Conservation (phyloP, 2,329 filamentous ascomycete species). For the Calonectria ilicicola region DNA sequence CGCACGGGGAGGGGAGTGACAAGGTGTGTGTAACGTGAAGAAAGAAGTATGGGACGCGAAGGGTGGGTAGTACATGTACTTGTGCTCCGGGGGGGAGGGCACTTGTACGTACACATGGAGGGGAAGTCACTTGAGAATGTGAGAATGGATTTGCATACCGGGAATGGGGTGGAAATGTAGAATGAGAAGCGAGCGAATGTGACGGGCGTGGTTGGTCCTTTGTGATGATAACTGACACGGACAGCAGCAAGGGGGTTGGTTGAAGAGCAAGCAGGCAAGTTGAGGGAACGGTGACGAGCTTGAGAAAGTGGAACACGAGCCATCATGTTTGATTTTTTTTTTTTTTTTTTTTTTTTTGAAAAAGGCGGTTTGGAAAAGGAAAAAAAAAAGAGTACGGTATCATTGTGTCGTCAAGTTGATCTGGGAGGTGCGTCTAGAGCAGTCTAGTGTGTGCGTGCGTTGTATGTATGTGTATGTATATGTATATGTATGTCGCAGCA, state of each 20-base stretch:
- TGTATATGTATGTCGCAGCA: background rate
- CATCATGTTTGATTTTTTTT: background rate
- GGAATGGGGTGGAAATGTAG: background rate
- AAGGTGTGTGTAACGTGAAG: conserved; percentile 14
- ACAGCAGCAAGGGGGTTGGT: background rate
- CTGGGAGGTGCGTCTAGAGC: background rate
- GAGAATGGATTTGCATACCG: background rate
- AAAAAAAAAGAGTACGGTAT: background rate
- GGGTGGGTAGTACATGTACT: background rate
- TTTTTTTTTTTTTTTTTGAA: no score
- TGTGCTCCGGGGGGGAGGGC: no score
- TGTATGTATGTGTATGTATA: background rate
- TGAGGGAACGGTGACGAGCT: no score
- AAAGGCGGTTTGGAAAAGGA: background rate
- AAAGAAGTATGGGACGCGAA: background rate
- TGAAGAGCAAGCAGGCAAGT: background rate
- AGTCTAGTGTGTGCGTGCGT: background rate
- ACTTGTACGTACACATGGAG: background rate
- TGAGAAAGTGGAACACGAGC: background rate
- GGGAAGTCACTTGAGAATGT: background rate
- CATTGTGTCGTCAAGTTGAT: background rate
- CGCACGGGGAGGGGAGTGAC: background rate
- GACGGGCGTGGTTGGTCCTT: background rate
- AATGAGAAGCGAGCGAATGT: background rate
- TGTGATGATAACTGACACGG: background rate